Percentiles rank a stretch among this genome's conserved stretches.
Evolutionary conservation across 2,329 filamentous ascomycete species (phyloP).

Genomic region (Cladosporium sp.): DNA sequence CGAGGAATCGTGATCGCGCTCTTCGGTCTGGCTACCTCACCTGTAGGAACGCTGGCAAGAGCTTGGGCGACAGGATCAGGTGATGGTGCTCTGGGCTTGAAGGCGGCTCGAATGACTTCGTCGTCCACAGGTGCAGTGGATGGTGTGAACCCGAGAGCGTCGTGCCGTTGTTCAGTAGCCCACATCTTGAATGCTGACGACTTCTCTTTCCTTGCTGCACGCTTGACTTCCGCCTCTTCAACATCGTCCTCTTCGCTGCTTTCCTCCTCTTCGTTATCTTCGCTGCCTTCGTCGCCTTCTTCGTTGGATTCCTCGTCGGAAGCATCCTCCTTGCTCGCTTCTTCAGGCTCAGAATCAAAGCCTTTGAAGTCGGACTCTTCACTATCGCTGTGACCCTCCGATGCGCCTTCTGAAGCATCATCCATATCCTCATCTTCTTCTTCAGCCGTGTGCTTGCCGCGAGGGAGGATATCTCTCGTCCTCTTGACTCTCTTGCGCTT

Average conservation of each 20-base stretch:
- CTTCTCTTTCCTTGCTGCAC: slow-evolving; percentile 38
- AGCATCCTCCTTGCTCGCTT: background rate
- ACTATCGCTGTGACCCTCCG: slow-evolving; percentile 6
- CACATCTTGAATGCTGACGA: slow-evolving; percentile 84
- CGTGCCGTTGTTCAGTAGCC: slow-evolving; percentile 82
- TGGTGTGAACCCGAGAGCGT: slow-evolving; percentile 67
- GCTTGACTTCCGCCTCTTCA: slow-evolving; percentile 31
- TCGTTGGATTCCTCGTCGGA: slow-evolving; percentile 13
- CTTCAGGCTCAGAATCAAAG: slow-evolving; percentile 8
- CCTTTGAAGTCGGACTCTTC: slow-evolving; percentile 6
- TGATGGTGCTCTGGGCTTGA: slow-evolving; percentile 64
- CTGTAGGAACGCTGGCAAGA: slow-evolving; percentile 54
- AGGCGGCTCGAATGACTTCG: slow-evolving; percentile 50
- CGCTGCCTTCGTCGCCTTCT: slow-evolving; percentile 22
- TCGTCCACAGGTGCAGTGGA: slow-evolving; percentile 39
- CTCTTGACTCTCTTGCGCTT: slow-evolving; percentile 63
- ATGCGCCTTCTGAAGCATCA: slow-evolving; percentile 13
- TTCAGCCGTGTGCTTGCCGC: slow-evolving; percentile 24
- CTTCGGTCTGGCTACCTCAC: slow-evolving; percentile 61
- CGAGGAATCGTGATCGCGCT: slow-evolving; percentile 71
- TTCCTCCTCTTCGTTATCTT: slow-evolving; percentile 18
- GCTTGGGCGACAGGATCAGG: slow-evolving; percentile 67
- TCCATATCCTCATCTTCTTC: slow-evolving; percentile 15
- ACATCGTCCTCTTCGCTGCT: slow-evolving; percentile 30
- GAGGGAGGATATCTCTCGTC: slow-evolving; percentile 23